Conservation (phyloP, 805 yeast genomes). For the Saccharomycopsis javanensis region DNA sequence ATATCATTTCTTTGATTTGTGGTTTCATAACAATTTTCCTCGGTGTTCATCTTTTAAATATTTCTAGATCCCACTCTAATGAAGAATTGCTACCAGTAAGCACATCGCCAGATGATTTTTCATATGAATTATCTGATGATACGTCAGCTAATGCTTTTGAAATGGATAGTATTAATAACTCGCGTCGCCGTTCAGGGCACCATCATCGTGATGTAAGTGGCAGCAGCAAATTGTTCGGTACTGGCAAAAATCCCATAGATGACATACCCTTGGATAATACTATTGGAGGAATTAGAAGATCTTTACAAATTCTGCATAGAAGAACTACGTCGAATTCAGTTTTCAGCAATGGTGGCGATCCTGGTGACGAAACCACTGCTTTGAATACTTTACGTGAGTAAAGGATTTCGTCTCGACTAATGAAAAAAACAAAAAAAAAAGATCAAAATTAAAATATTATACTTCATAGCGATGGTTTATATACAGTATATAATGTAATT, state of each 20-base stretch:
- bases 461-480: no score
- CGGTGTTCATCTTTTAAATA: constrained; percentile 76
- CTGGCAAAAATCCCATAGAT: constrained; percentile 41
- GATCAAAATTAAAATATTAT: no score
- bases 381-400: constrained; percentile 27
- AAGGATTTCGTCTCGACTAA: background rate
- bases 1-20: constrained; percentile 69
- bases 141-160: background rate
- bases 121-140: background rate
- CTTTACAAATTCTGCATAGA: constrained; percentile 17
- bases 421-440: background rate
- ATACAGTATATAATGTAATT: background rate
- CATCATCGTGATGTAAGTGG: constrained; percentile 1
- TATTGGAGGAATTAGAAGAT: constrained; percentile 43
- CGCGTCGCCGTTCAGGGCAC: background rate
- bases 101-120: constrained; percentile 1
- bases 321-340: constrained; percentile 10
- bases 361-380: constrained; percentile 28
- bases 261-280: constrained; percentile 81
- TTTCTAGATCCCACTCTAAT: constrained; percentile 57
- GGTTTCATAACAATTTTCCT: constrained; percentile 82
- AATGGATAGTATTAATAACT: background rate
- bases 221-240: constrained; percentile 24
- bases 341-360: background rate
- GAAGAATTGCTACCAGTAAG: constrained; percentile 27